Percentiles rank a stretch among this genome's conserved stretches.
These are phyloP conservation scores for Macrophomina phaseolina DNA, from an alignment of 2,329 filamentous ascomycete species.

Conservation along the genomic window DNA sequence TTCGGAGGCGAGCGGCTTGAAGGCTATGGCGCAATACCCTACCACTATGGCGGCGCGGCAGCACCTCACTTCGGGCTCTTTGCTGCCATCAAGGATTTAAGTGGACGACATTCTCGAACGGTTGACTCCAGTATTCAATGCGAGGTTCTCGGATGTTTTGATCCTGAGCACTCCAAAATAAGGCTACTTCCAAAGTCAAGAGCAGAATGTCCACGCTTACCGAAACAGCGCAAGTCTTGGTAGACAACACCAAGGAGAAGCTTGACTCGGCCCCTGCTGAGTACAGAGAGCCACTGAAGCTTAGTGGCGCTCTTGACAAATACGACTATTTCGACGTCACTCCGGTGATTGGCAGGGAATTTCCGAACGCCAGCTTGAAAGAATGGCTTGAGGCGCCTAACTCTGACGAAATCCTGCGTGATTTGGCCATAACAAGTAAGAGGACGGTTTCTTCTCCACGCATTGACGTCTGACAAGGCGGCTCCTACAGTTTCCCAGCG, in stretches of 20 bases:
- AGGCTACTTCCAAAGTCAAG: not conserved
- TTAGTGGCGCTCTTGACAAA: conserved; percentile 57
- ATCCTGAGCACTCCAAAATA: not conserved
- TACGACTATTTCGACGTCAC: conserved; percentile 65
- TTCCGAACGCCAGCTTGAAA: conserved; percentile 60
- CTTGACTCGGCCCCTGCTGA: not conserved
- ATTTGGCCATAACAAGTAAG: conserved; percentile 59
- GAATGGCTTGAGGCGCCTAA: conserved; percentile 69
- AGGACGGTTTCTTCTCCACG: conserved; percentile 22
- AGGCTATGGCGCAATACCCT: conserved; percentile 2
- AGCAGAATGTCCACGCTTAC: not conserved
- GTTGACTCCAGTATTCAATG: not conserved
- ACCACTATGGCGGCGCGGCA: not conserved
- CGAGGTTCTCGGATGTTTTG: too few relatives aligned
- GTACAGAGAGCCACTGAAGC: conserved; percentile 50
- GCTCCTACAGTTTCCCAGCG: conserved; percentile 53
- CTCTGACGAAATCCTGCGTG: conserved; percentile 66
- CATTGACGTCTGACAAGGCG: not conserved
- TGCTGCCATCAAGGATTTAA: not conserved
- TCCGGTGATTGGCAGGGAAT: conserved; percentile 68
- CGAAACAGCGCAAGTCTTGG: not conserved
- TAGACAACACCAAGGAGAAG: conserved; percentile 19
- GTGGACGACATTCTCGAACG: not conserved
- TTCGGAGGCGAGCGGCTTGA: not conserved
- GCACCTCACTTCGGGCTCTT: not conserved